A percentile compares a stretch with the other conserved stretches of the same genome.
Evolutionary conservation across 192 early-diverging fungal species (phyloP).

Genomic region (Geranomyces michiganensis): DNA sequence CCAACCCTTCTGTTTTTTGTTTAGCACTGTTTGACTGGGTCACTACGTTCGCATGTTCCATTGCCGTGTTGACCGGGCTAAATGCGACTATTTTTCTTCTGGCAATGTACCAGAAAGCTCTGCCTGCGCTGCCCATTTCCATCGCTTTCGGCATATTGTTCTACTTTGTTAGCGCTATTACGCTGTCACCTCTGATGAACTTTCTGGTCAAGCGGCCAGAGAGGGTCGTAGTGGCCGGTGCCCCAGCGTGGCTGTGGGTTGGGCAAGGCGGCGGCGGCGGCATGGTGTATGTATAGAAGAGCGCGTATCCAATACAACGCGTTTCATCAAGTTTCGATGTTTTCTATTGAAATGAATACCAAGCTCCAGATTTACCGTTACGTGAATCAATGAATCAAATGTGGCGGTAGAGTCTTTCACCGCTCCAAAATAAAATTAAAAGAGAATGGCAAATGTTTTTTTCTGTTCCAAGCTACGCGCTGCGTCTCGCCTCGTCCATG

Average conservation of each 20-base stretch:
- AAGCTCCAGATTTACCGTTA: too few species aligned
- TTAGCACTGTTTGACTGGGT: conserved; percentile 80
- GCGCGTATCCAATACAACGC: too few species aligned
- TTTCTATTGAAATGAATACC: too few species aligned
- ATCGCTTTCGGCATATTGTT: conserved; percentile 86
- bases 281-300: conserved; percentile 41
- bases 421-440: too few species aligned
- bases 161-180: conserved; percentile 65
- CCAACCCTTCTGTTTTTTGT: neutral
- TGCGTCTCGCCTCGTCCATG: conserved; percentile 7
- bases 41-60: conserved; percentile 73
- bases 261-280: conserved; percentile 44
- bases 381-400: too few species aligned
- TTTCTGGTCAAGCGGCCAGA: conserved; percentile 15
- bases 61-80: conserved; percentile 83
- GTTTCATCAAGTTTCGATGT: too few species aligned
- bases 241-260: conserved; percentile 42
- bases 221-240: neutral
- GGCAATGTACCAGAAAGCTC: conserved; percentile 76
- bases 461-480: neutral
- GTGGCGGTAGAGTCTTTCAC: too few species aligned
- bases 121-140: conserved; percentile 85
- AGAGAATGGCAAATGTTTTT: too few species aligned
- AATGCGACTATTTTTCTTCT: conserved; percentile 87
- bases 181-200: conserved; percentile 46